phyloP scores from a whole-genome alignment of 176 grass and related monocot species.

The Secale cereale region DNA sequence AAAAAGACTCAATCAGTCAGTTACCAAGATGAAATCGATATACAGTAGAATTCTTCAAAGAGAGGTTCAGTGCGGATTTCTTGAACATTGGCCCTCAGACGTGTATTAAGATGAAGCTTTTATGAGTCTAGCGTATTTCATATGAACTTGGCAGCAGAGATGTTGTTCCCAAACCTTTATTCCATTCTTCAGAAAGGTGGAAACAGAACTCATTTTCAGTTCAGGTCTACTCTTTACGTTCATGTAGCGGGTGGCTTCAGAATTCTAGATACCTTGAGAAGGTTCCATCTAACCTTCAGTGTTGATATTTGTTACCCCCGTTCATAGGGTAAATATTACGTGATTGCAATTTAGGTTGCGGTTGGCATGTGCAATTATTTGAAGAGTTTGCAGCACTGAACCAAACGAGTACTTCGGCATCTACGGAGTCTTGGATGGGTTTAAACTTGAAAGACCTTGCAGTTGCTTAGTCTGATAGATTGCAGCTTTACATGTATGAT shows the following conservation, averaged over 20 bases:
- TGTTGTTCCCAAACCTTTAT: background rate
- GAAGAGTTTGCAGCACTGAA: constrained; percentile 30
- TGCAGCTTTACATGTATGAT: constrained; percentile 15
- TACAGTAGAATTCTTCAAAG: background rate
- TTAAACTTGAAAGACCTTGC: constrained; percentile 30
- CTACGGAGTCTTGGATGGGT: constrained; percentile 23
- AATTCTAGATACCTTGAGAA: constrained; percentile 37
- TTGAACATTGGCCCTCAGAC: background rate
- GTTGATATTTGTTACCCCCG: background rate
- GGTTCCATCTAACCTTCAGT: constrained; percentile 18
- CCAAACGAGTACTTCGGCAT: constrained; percentile 21
- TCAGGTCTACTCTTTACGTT: background rate
- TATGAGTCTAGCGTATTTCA: background rate
- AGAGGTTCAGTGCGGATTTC: background rate
- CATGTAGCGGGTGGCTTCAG: constrained; percentile 28
- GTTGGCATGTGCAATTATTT: constrained; percentile 22
- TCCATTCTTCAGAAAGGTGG: background rate
- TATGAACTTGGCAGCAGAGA: background rate
- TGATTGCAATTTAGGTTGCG: background rate
- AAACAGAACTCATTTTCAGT: background rate
- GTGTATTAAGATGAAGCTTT: background rate
- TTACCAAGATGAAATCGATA: background rate
- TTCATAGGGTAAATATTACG: background rate
- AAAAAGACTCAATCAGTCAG: background rate
- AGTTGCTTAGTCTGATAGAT: no score